phyloP scores from a whole-genome alignment of 2,329 filamentous ascomycete species.

The Zarea fungicola region DNA sequence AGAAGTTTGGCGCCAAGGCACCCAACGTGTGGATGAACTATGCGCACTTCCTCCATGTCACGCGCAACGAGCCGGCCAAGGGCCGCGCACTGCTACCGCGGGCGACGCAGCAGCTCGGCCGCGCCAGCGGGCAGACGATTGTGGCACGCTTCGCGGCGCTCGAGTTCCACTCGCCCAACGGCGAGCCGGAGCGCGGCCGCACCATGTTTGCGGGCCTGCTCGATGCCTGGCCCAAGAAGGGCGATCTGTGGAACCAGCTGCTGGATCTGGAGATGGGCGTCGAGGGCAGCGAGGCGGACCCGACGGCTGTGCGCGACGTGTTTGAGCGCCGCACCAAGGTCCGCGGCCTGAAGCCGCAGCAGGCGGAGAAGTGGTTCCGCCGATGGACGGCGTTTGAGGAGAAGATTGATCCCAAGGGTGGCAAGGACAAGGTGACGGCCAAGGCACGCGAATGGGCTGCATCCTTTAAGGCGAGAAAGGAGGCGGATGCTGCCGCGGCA shows the following conservation, averaged over 20 bases:
- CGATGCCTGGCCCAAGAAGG: conserved; percentile 77
- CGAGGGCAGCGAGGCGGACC: conserved; percentile 46
- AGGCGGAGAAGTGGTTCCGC: conserved; percentile 85
- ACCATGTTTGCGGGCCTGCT: conserved; percentile 92
- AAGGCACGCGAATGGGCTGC: conserved; percentile 67
- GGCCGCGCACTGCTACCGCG: conserved; percentile 74
- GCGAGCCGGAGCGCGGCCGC: conserved; percentile 83
- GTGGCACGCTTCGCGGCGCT: conserved; percentile 86
- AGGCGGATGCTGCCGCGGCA: conserved; percentile 28
- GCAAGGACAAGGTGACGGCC: conserved; percentile 63
- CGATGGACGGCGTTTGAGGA: conserved; percentile 89
- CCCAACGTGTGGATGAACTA: conserved; percentile 91
- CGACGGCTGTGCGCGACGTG: conserved; percentile 61
- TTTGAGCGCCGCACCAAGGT: conserved; percentile 74
- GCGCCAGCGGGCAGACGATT: conserved; percentile 58
- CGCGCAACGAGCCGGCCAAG: conserved; percentile 61
- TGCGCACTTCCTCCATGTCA: conserved; percentile 83
- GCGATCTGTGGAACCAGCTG: conserved; percentile 90
- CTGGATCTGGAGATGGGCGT: conserved; percentile 74
- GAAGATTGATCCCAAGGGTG: conserved; percentile 56
- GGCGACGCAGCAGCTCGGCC: conserved; percentile 76
- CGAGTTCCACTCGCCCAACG: conserved; percentile 79
- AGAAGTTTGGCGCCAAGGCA: conserved; percentile 79
- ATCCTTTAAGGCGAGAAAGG: conserved; percentile 40
- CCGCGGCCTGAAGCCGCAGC: conserved; percentile 70